Conservation (phyloP, 805 yeast genomes). For the Teunomyces gatunensis region DNA sequence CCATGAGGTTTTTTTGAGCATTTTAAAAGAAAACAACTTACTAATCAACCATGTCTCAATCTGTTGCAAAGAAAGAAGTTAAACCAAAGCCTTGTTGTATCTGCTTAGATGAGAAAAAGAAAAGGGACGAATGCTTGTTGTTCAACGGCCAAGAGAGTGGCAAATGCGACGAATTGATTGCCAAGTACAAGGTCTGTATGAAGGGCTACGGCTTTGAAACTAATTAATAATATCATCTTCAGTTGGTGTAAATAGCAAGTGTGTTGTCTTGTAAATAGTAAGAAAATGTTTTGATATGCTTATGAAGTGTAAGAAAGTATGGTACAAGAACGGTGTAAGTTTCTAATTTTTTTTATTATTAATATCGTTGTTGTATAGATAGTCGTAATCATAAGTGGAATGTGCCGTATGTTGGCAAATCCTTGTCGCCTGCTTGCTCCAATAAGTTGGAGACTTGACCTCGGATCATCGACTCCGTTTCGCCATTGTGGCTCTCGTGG, state of each 20-base stretch:
- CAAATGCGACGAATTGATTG: conserved; percentile 71
- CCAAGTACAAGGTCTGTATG: conserved; percentile 84
- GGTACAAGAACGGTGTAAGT: too few species aligned
- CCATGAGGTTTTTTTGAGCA: too few species aligned
- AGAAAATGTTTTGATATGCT: not conserved
- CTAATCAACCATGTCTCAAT: conserved; percentile 1
- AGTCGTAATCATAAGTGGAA: not conserved
- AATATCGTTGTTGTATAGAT: not conserved
- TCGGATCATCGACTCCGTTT: conserved; percentile 4
- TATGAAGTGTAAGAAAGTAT: too few species aligned
- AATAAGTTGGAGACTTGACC: not conserved
- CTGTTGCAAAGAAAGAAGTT: conserved; percentile 15
- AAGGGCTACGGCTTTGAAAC: conserved; percentile 80
- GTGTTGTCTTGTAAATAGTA: not conserved
- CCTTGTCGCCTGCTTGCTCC: not conserved
- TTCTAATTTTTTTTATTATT: too few species aligned
- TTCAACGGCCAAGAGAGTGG: conserved; percentile 80
- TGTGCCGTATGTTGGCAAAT: not conserved
- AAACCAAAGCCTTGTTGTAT: conserved; percentile 98
- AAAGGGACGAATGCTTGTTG: conserved; percentile 84
- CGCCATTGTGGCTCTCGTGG: conserved; percentile 12
- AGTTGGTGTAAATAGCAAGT: not conserved
- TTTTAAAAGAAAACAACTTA: not conserved
- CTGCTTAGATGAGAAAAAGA: conserved; percentile 77
- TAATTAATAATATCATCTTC: conserved; percentile 8